Evolutionary conservation across 1,284 basidiomycete genomes (phyloP).

Genomic region (Trichosporon sp.): DNA sequence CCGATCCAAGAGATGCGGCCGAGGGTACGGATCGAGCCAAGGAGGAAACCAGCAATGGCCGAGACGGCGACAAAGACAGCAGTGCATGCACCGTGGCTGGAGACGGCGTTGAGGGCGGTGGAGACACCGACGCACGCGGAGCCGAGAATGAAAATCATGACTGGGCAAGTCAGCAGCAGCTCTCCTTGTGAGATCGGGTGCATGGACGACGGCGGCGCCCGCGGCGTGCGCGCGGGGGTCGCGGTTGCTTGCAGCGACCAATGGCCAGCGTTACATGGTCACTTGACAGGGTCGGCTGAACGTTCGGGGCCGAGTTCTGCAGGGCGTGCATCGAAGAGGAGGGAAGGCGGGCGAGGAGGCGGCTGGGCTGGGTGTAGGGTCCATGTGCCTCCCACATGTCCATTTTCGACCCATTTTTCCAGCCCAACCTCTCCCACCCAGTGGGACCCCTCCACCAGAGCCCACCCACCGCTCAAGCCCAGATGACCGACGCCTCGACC

Average conservation of each 20-base stretch:
- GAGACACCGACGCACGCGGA: slow-evolving; percentile 38
- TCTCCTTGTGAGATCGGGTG: background rate
- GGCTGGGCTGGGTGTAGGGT: background rate
- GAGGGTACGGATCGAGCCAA: slow-evolving; percentile 52
- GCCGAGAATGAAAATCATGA: slow-evolving; percentile 40
- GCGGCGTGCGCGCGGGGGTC: background rate
- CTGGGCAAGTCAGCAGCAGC: slow-evolving; percentile 19
- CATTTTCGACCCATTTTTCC: background rate
- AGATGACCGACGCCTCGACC: background rate
- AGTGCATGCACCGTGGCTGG: slow-evolving; percentile 35
- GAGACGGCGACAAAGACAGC: slow-evolving; percentile 49
- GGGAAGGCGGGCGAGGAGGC: no score
- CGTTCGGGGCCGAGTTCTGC: background rate
- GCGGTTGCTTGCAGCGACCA: background rate
- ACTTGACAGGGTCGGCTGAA: background rate
- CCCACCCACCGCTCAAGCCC: background rate
- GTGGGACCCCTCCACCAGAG: background rate
- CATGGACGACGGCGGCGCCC: background rate
- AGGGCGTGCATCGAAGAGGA: background rate
- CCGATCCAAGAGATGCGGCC: slow-evolving; percentile 52
- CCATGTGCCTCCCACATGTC: background rate
- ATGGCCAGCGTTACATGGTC: background rate
- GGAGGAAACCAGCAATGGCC: slow-evolving; percentile 40
- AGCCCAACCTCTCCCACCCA: background rate
- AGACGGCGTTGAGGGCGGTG: slow-evolving; percentile 37